These are phyloP conservation scores for Wallacemonas rigidus DNA, from an alignment of 208 protist genomes.

Conservation along the genomic window DNA sequence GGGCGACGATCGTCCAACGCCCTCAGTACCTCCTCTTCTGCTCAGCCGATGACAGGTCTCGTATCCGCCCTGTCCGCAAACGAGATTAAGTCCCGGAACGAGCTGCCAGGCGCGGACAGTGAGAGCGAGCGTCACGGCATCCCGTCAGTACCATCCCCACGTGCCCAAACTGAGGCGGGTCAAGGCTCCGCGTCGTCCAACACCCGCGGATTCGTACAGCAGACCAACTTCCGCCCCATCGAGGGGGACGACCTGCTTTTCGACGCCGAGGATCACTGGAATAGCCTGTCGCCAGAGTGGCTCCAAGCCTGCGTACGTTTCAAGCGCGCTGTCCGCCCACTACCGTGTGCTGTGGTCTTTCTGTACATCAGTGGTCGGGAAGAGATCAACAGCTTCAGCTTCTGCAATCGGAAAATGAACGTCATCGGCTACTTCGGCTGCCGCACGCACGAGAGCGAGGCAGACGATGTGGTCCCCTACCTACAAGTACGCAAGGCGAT, in stretches of 20 bases:
- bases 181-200: too few relatives aligned
- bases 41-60: neutral
- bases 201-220: neutral
- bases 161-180: too few relatives aligned
- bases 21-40: neutral
- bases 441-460: constrained; percentile 38
- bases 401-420: constrained; percentile 60
- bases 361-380: constrained; percentile 63
- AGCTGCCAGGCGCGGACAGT: neutral
- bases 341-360: constrained; percentile 69
- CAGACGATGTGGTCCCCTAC: constrained; percentile 37
- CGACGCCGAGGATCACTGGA: constrained; percentile 16
- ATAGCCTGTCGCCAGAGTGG: constrained; percentile 7
- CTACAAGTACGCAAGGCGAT: constrained; percentile 62
- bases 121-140: neutral
- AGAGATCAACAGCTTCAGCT: constrained; percentile 63
- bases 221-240: constrained; percentile 16
- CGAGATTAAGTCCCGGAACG: neutral
- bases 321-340: constrained; percentile 52
- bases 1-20: neutral
- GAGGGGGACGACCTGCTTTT: constrained; percentile 6
- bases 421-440: constrained; percentile 75
- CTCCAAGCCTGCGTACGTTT: constrained; percentile 19
- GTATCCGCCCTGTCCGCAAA: neutral
- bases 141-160: too few relatives aligned